Evolutionary conservation across 176 grass and related monocot genomes (phyloP).

Genomic region (Zea luxurians): DNA sequence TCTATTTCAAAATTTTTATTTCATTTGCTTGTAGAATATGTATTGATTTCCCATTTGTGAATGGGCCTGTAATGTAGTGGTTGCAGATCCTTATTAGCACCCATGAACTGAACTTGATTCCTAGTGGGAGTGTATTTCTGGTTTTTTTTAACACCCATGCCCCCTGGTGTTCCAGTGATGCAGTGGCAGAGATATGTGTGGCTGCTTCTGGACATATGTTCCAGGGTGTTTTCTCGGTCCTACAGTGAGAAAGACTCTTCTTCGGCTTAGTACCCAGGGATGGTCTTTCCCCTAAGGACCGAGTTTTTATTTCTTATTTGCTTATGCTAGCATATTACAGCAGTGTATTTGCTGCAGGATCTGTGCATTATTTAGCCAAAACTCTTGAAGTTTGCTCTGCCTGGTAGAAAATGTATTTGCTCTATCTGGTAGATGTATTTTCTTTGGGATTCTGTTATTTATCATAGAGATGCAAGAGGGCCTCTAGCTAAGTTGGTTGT

Average conservation of each 20-base stretch:
- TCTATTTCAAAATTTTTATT: constrained; percentile 17
- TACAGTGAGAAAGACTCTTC: not conserved
- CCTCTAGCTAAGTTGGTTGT: too few species aligned
- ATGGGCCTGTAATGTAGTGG: not conserved
- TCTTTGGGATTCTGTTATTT: not conserved
- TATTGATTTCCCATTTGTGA: not conserved
- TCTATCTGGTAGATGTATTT: constrained; percentile 20
- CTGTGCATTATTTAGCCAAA: constrained; percentile 12
- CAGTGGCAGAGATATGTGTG: not conserved
- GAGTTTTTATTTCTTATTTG: not conserved
- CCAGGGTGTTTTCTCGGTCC: not conserved
- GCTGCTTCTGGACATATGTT: not conserved
- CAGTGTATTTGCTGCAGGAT: constrained; percentile 9
- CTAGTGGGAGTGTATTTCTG: not conserved
- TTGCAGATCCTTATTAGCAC: not conserved
- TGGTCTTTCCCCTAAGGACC: not conserved
- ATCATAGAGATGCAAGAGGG: not conserved
- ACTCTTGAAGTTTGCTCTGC: not conserved
- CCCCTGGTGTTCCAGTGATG: not conserved
- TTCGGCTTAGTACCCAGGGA: not conserved
- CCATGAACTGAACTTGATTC: not conserved
- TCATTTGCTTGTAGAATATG: constrained; percentile 13
- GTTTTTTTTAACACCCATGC: not conserved
- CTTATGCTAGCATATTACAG: constrained; percentile 25
- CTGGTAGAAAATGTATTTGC: not conserved